Base-by-base conservation (phyloP, 1,284 basidiomycete species). In the Ceratobasidium sp. region DNA sequence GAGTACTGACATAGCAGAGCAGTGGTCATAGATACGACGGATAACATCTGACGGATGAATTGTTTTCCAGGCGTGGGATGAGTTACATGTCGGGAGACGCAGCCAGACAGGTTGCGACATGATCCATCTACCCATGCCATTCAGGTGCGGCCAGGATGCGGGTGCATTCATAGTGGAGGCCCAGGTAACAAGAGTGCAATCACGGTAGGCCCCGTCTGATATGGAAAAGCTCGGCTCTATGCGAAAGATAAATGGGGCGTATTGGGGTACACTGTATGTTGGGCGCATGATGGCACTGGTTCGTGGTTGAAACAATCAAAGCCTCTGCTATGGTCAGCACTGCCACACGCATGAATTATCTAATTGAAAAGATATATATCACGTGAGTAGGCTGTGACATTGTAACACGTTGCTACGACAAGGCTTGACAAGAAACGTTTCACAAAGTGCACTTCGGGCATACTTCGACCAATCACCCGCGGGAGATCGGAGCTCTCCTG, bases 131-230 rank as follows among this genome's bases (percentile, higher is more conserved):
- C 42, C 47, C 23, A 27, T 27, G 47, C 59, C 59, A 21, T 44
- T 64, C 49, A 49, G 59, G 59, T 64, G 59, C 59, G 59, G 59
- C 59, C 36, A 53, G 58, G 42, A 60, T 41, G 33, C 36, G 30
- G n/a, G 6, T 41, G 47, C 21, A 39, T 25, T 36, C 49, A 44
- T 11, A 42, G 42, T n/a, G 25, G 39, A n/a, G 25, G 30, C 33
- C 23, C 16, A 42, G n/a, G 46, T 29, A 60, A 30, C 30, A 9
- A n/a, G 33, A 27, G 49, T 39, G n/a, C 42, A 9, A 42, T 42
- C 25, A 2, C n/a, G 49, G 58, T 30, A 6, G 41, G 19, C 2
- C 42, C 29, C 39, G 23, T 44, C 27, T 49, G 19, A 39, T 36
- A 50, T n/a, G 27, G 52, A 39, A 33, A 30, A 36, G 29, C 16